Base-by-base conservation (phyloP, 192 early-diverging fungal species). In the Umbelopsis sp. region DNA sequence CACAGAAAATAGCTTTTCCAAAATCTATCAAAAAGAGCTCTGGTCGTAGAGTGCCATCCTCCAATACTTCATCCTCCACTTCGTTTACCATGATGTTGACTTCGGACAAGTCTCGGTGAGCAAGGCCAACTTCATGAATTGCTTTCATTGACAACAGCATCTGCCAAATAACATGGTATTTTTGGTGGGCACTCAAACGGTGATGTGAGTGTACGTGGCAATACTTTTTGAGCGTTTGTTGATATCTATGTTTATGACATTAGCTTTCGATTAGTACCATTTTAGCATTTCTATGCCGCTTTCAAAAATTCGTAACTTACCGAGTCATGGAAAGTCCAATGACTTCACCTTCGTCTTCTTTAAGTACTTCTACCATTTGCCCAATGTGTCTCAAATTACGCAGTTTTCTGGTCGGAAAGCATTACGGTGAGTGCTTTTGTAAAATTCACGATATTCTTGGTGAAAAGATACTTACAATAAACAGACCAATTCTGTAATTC, bases 41-140 rank as follows among this genome's bases (percentile, higher is more conserved):
- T 0, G 85, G 84, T 46, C 70, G 73, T 1, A 67, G 58, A 35
- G 78, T 82, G 0, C 82, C 81, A 49, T 88, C 85, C 33, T 80
- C 72, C 0, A 88, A 58, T 8, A 48, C 18, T 23, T 86, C 72
- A 13, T 79, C 70, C 0, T 69, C 69, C 27, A 78, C 74, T 46
- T 81, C 82, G 50, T 82, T 78, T 33, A 88, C 82, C 85, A 88
- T 88, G 61, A 85, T 85, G 35, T 87, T 88, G 20, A 88, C 85
- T 66, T 88, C 86, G 18, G 80, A 82, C 16, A 88, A 66, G 69
- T 88, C 86, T 15, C 87, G 73, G 70, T 88, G 87, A 7, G 87
- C 85, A 7, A 88, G 76, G 9, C 87, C 86, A 13, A 80, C 78
- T 5, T 74, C 55, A 50, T 87, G 86, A 50, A 88, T 83, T 0